A percentile compares a stretch with the other conserved stretches of the same genome.
Conservation (phyloP, 768 basidiomycete species). For the Leccinum disarticulatum region DNA sequence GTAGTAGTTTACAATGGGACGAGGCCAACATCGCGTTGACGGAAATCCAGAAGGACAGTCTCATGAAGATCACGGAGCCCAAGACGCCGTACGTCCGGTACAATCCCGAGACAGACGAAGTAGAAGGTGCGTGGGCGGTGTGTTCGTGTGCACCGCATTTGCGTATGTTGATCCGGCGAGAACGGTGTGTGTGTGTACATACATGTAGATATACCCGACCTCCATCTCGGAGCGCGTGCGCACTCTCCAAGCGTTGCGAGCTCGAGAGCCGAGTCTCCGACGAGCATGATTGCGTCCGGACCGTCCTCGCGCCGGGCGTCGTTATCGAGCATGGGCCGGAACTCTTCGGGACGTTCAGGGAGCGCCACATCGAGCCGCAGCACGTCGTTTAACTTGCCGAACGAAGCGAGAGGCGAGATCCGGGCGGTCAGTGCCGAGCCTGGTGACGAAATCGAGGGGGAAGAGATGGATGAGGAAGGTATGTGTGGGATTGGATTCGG, state of each 20-base stretch:
- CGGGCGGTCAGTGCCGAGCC: conserved; percentile 41
- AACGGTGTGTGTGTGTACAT: too few species aligned
- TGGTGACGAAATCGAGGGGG: conserved; percentile 62
- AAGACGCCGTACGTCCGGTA: conserved; percentile 97
- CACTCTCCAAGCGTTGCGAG: conserved; percentile 40
- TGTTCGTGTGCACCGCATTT: neutral
- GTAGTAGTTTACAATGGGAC: conserved; percentile 86
- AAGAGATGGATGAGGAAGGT: conserved; percentile 92
- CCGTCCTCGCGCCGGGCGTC: conserved; percentile 76
- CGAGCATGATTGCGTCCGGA: conserved; percentile 59
- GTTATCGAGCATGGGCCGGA: conserved; percentile 61
- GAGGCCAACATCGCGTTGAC: conserved; percentile 91
- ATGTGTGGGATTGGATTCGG: neutral
- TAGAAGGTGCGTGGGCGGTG: conserved; percentile 62
- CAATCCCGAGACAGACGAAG: conserved; percentile 79
- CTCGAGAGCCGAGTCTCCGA: conserved; percentile 52
- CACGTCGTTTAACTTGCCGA: conserved; percentile 81
- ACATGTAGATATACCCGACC: conserved; percentile 75
- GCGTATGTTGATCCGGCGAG: neutral
- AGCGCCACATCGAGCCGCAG: conserved; percentile 71
- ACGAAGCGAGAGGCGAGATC: conserved; percentile 62
- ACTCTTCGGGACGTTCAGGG: conserved; percentile 56
- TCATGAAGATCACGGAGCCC: conserved; percentile 98
- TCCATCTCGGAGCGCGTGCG: conserved; percentile 51
- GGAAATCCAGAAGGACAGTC: conserved; percentile 90